These are phyloP conservation scores for Closterium sp. DNA, from an alignment of 139 green algal species.

Conservation along the genomic window DNA sequence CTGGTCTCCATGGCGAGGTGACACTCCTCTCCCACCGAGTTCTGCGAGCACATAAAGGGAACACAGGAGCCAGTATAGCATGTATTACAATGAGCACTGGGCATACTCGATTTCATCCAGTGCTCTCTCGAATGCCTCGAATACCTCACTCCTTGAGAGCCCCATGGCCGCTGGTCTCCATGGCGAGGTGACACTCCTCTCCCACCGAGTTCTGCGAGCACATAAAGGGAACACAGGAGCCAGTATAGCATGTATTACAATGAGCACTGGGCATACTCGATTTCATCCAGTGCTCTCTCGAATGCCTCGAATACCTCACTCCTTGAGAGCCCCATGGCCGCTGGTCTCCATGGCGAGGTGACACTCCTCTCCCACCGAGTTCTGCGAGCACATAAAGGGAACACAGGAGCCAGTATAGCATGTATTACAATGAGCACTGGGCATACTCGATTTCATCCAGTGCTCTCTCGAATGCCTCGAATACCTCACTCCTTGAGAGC, in stretches of 20 bases:
- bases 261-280: too few species aligned
- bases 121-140: too few species aligned
- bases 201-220: constrained; percentile 50
- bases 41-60: not conserved
- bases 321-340: constrained; percentile 84
- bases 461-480: too few species aligned
- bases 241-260: too few species aligned
- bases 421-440: too few species aligned
- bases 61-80: not conserved
- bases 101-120: too few species aligned
- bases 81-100: too few species aligned
- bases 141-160: constrained; percentile 86
- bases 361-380: constrained; percentile 62
- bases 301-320: too few species aligned
- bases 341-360: constrained; percentile 96
- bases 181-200: constrained; percentile 83
- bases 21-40: constrained; percentile 62
- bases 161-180: constrained; percentile 92
- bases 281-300: too few species aligned
- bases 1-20: constrained; percentile 96
- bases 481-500: constrained; percentile 86
- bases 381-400: not conserved
- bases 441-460: too few species aligned
- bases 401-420: not conserved
- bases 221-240: not conserved